Evolutionary conservation across 441 rosid species (phyloP), one percentile per base, ranked within the genome.

Genomic region (Gossypium gossypioides): DNA sequence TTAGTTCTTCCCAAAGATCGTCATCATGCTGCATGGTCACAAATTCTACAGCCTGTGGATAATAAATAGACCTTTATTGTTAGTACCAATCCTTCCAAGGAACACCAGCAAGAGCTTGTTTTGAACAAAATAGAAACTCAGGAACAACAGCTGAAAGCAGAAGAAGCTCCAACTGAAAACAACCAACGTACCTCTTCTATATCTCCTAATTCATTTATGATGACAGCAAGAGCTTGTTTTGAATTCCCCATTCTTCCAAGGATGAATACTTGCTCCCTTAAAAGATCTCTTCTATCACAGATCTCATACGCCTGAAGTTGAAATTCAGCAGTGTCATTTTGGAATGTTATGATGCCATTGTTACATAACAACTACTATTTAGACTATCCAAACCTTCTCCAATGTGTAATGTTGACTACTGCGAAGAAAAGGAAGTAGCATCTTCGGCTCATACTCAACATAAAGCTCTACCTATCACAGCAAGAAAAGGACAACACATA

Each of bases 201-300:
- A 76, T 93, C 98, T 66, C 96, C 98, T 62, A 96, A 78, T 77
- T 89, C 78, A 78, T 96, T 91, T 73, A 96, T 90, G 81, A 93
- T 96, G 76, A 93, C 90, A 34, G 96, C 85, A 61, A 96, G 89
- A 71, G 98, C 99, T 83, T 88, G 87, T 75, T 84, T 93, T 37
- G 97, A 74, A 74, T 96, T 96, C 71, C 99, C 98, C 99, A 96
- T 96, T 82, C 99, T 90, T 75, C 97, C 99, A 67, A 96, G 90
- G 73, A 96, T 82, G 83, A 96, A 96, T 24, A 96, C 98, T 84
- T 96, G 99, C 89, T 91, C 99, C 80, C 71, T 88, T 70, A 93
- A 76, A 74, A 96, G 92, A 84, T 88, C 86, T 86, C 85, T 89
- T 81, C 71, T 85, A 74, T 87, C 79, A 74, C 98, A 93, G 72